A percentile compares a stretch with the other conserved stretches of the same genome.
phyloP scores from a whole-genome alignment of 1,284 basidiomycete genomes.

The Phellinidium pouzarii region DNA sequence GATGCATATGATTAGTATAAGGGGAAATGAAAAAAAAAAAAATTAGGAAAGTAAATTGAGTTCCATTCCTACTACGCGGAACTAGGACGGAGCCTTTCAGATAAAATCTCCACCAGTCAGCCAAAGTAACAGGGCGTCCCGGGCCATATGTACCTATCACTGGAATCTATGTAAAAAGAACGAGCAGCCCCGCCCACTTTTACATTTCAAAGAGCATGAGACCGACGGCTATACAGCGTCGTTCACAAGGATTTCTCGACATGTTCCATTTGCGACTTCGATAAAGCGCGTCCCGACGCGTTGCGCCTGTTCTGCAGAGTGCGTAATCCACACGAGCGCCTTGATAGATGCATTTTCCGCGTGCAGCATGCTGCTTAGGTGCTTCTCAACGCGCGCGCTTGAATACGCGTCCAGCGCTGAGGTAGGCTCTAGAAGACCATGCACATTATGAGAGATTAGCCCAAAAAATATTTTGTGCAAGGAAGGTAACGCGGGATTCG shows the following conservation, averaged over 20 bases:
- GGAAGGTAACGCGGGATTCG: no score
- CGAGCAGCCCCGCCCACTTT: no score
- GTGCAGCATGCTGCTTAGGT: conserved; percentile 46
- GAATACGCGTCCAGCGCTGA: conserved; percentile 76
- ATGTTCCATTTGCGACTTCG: conserved; percentile 9
- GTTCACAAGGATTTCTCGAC: conserved; percentile 2
- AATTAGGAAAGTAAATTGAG: no score
- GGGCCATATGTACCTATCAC: no score
- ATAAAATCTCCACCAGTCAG: no score
- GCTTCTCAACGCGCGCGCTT: conserved; percentile 57
- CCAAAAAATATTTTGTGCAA: not conserved
- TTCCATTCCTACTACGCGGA: no score
- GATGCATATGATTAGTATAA: not conserved
- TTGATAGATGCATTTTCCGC: conserved; percentile 47
- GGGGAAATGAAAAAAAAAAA: not conserved
- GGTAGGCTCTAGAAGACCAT: conserved; percentile 61
- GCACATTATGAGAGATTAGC: not conserved
- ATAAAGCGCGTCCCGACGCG: conserved; percentile 68
- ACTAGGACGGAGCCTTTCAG: no score
- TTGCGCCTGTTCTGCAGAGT: conserved; percentile 72
- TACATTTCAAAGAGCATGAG: not conserved
- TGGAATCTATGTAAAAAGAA: no score
- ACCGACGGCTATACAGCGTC: not conserved
- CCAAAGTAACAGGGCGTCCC: no score
- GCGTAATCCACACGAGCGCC: conserved; percentile 82